Evolutionary conservation across 495 filamentous ascomycete species (phyloP).

Genomic region (Parachaetomium inaequale): DNA sequence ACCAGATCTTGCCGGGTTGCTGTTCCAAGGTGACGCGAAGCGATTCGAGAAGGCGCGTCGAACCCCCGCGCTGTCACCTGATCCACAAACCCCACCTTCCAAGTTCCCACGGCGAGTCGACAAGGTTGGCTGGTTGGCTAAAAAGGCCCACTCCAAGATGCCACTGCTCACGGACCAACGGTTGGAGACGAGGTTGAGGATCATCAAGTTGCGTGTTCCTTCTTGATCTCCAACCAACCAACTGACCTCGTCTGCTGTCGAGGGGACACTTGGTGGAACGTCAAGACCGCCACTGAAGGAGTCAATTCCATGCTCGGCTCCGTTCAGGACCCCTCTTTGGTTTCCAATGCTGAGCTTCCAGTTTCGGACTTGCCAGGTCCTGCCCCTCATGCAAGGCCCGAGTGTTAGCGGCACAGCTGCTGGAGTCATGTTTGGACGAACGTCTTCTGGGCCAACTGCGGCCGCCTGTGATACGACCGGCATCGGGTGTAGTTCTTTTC

Average conservation of each 20-base stretch:
- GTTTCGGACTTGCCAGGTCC: neutral
- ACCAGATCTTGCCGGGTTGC: no score
- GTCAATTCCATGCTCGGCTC: neutral
- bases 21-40: slow-evolving; percentile 23
- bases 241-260: no score
- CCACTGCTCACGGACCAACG: neutral
- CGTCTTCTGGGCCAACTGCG: neutral
- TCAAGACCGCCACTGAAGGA: neutral
- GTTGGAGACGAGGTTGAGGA: no score
- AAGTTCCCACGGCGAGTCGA: neutral
- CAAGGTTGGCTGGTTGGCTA: neutral
- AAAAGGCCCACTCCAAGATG: neutral
- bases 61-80: slow-evolving; percentile 20
- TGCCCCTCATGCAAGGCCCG: neutral
- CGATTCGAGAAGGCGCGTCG: slow-evolving; percentile 9
- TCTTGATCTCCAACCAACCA: no score
- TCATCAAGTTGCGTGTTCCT: no score
- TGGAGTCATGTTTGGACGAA: neutral
- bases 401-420: neutral
- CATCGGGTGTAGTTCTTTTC: neutral
- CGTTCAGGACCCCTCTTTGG: neutral
- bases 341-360: neutral
- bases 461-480: neutral
- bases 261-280: neutral
- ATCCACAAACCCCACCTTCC: slow-evolving; percentile 10